Evolutionary conservation across 371 early-diverging fungal genomes (phyloP).

Genomic region (Mucor circinelloides): DNA sequence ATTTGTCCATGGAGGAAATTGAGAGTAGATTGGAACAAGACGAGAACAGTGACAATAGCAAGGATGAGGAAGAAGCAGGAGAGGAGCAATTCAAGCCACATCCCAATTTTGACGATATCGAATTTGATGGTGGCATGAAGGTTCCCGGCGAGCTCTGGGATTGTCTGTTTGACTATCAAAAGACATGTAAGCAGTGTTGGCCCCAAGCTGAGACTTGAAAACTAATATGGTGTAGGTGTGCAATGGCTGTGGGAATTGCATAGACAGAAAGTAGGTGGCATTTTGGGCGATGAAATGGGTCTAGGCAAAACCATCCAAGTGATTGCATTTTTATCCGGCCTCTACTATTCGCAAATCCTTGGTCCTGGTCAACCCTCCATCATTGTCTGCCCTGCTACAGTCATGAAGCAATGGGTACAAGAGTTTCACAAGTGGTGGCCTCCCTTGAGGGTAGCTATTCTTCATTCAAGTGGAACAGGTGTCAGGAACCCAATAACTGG

Average conservation of each 20-base stretch:
- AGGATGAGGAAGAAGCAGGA: no score
- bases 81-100: constrained; percentile 65
- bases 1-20: constrained; percentile 20
- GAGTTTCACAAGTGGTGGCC: constrained; percentile 97
- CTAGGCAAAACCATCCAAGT: constrained; percentile 98
- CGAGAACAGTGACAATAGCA: not conserved
- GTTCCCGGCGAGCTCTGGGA: constrained; percentile 87
- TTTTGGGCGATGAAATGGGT: constrained; percentile 99
- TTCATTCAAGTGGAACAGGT: constrained; percentile 86
- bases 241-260: constrained; percentile 95
- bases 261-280: constrained; percentile 88
- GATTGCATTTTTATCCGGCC: constrained; percentile 79
- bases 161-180: constrained; percentile 93
- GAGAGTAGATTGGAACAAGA: constrained; percentile 1
- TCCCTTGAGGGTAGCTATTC: constrained; percentile 84
- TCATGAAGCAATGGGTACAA: constrained; percentile 95
- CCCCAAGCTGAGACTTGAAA: not conserved
- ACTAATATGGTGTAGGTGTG: constrained; percentile 61
- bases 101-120: constrained; percentile 63
- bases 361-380: constrained; percentile 63
- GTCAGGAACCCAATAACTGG: constrained; percentile 33
- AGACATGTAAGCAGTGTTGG: constrained; percentile 55
- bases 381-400: constrained; percentile 95
- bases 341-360: constrained; percentile 59
- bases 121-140: constrained; percentile 56